Base-by-base conservation (phyloP, 1,284 basidiomycete species). In the Stereum hirsutum region DNA sequence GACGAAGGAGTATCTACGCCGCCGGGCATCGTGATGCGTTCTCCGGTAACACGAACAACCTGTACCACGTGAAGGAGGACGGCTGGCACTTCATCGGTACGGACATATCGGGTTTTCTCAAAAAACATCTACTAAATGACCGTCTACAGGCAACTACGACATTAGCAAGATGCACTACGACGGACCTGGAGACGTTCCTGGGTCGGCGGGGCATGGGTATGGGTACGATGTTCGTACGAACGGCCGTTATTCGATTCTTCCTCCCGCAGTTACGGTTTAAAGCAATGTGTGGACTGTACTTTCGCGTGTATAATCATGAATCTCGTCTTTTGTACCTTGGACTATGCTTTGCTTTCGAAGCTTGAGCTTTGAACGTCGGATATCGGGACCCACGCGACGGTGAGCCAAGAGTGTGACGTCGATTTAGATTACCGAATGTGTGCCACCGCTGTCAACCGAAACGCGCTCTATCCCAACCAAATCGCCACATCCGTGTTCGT, bases 1-100 rank as follows among this genome's bases (percentile, higher is more conserved):
- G 89, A 10, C 70, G 92, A 58, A 72, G 95, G 52, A 94, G 91
- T 53, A 99, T 99, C 61, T 94, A 96, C 53, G 96, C 95, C 35
- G 96, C 96, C 37, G 91, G 92, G 46, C 95, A 99, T 62, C 83
- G 94, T 51, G 96, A 99, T 62, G 96, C 95, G 0, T 99, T 89
- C 74, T 98, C 95, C 4, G 96, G 96, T 49, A 96, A 97, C 68
- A 87, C 90, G 3, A 85, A 89, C 68, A 99, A 99, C 67, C 72
- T 99, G 25, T 99, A 90, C 62, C 94, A 97, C 53, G 90, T 99
- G 55, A 86, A 90, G 60, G 85, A 96, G 63, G 75, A 89, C 48
- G 96, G 95, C 2, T 99, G 91, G 91, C 70, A 79, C 50, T 94
- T 93, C 68, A 85, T 94, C 55, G 88, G 90, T 91, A 56, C 39